Evolutionary conservation across 2,329 filamentous ascomycete genomes (phyloP).

Genomic region (Aspergillus udagawae): DNA sequence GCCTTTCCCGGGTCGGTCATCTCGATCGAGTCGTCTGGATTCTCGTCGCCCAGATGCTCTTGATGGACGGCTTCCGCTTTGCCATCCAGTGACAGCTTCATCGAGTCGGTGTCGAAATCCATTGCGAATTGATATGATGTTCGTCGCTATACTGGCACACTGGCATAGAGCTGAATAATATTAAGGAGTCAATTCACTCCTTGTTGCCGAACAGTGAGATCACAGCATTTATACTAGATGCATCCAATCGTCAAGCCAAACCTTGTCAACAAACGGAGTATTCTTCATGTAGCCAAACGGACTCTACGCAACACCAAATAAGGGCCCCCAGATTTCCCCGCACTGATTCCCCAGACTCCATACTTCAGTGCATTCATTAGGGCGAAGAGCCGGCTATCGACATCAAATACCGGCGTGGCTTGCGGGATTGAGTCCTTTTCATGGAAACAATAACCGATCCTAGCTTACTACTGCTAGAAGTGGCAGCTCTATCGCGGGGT

Average conservation of each 20-base stretch:
- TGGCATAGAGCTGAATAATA: not conserved
- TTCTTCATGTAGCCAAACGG: no score
- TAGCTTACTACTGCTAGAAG: not conserved
- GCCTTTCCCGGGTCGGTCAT: slow-evolving; percentile 7
- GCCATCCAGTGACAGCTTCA: not conserved
- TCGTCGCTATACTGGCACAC: not conserved
- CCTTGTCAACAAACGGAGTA: not conserved
- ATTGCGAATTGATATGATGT: not conserved
- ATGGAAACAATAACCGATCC: not conserved
- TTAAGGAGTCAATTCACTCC: no score
- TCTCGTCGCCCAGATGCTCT: not conserved
- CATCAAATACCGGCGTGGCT: not conserved
- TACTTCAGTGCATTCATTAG: not conserved
- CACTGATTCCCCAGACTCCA: not conserved
- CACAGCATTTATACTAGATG: not conserved
- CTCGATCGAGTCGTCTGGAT: slow-evolving; percentile 13
- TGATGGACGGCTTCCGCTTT: not conserved
- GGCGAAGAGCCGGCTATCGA: not conserved
- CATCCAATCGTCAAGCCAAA: not conserved
- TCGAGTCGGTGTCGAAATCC: not conserved
- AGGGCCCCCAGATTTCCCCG: not conserved
- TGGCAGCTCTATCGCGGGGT: not conserved
- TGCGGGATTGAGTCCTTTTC: not conserved
- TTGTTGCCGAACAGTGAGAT: not conserved
- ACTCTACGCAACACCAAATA: no score